Evolutionary conservation across 805 yeast species (phyloP), one percentile per base, ranked within the genome.

Genomic region (Osmozyma mogii): DNA sequence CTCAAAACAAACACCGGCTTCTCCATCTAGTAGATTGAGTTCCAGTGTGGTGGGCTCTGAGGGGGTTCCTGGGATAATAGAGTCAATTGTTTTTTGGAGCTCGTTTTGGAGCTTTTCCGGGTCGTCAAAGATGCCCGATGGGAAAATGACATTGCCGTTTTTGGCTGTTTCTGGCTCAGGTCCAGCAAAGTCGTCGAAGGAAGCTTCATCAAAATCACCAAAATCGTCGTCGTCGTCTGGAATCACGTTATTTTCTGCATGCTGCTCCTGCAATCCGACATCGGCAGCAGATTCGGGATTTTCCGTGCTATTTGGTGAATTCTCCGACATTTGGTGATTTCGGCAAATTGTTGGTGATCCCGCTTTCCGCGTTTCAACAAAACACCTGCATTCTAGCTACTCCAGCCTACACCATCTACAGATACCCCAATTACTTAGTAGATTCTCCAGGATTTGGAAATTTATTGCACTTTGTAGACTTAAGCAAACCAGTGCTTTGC

Each of bases 1-100:
- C 13, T 54, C 52, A 54, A 70, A 66, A 8, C 73, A 54, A 20
- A 56, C 55, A 8, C 42, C 33, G 1, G 72, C 60, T 14, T 69
- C 35, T 9, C 56, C 64, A 15, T 47, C 43, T 7, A 60, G 40
- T 16, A 58, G 34, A 4, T n/a, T 3, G 4, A 3, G 8, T 12
- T 19, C 12, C 5, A 17, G 8, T 4, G 22, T 2, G 6, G 16
- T n/a, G 4, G 25, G 7, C 3, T 14, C 10, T 3, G 18, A 13
- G 11, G 14, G 14, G 9, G 15, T 3, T 4, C 8, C 15, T 4
- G 47, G 46, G 15, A 43, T 29, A 7, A 43, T 11, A 6, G 15
- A 8, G n/a, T 37, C 40, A 27, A 44, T 25, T 4, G 37, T n/a
- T 5, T 17, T 18, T 11, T 35, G 33, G 6, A 36, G 31, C n/a